Evolutionary conservation across 306 rosid species (phyloP), one percentile per base, ranked within the genome.

Genomic region (Senna tora): DNA sequence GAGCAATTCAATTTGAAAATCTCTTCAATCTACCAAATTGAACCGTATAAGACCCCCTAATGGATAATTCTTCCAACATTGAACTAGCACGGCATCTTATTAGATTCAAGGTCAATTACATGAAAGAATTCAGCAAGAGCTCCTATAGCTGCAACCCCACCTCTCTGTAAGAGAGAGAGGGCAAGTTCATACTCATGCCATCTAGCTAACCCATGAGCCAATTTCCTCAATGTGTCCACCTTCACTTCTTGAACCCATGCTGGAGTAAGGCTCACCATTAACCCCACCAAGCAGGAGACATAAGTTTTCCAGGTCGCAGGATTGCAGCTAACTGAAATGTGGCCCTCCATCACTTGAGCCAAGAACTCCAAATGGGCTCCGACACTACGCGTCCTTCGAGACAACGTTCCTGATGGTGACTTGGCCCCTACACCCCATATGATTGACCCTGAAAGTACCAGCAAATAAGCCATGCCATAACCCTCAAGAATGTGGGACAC

Each of bases 111-210:
- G 43, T 65, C 73, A 63, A 84, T 64, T 43, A 54, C 62, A 69
- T 56, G 80, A 39, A 76, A 66, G 25, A 91, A 66, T 76, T 91
- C 97, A 12, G 85, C 90, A 49, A 84, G 89, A 14, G 92, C 77
- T 54, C 87, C 95, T 67, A 91, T 80, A 38, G 92, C 92, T 9
- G 80, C 82, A 13, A 72, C 22, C n/a, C 97, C 92, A 1, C 95
- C 92, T 84, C 83, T 83, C 71, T 85, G 90, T 6, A 91, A 82
- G n/a, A 88, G 82, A 65, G 86, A 79, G 41, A 88, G 67, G 71
- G 95, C 95, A 5, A 88, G 83, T 80, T 91, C 95, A 58, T 75
- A 72, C 56, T 88, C 95, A 50, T 82, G 72, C 97, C 90, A 88
- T 55, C 86, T 82, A 67, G 83, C 76, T 75, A 91, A 77, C 33